Evolutionary conservation across 2,329 filamentous ascomycete genomes (phyloP), one percentile per base, ranked within the genome.

Genomic region (Cryphonectria radicalis): DNA sequence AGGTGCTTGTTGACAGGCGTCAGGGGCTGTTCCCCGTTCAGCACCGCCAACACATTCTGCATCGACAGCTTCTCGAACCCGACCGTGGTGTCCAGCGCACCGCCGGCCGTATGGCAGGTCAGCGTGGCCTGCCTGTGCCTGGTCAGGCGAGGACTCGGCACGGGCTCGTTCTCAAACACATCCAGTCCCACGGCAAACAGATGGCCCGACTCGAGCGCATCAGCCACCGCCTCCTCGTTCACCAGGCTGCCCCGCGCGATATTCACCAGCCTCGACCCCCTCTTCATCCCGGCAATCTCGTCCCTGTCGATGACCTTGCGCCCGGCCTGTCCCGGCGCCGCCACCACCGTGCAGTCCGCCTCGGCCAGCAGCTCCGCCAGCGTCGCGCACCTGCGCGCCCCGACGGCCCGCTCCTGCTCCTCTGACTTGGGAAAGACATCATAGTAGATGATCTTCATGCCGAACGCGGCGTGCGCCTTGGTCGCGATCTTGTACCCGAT

Each of bases 401-500:
- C 79, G 0, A 88, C 72, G 0, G 78, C 77, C 8, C 78, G 76
- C 75, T 88, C 87, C 7, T 83, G 76, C 35, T 82, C 80, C 2
- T 77, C 66, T 0, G 78, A 73, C 71, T 84, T 81, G 19, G 79
- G 77, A 4, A 81, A 74, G 0, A 87, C 79, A 73, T 90, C 87
- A 68, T 85, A 81, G 69, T 89, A 90, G 28, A 81, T 74, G 65
- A 91, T 85, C 28, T 82, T 81, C 88, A 91, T 90, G 5, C 85
- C 86, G 59, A 90, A 86, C 0, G 84, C 86, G 0, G 78, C 75
- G 37, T 81, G 78, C 0, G 86, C 87, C 75, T 91, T 91, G 62
- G 85, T 78, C 0, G 89, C 89, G 28, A 91, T 85, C 1, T 76
- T 79, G 53, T 81, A 83, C 0, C 86, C 85, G 65, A 88, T 88